Percentiles rank a stretch among this genome's conserved stretches.
Evolutionary conservation across 768 basidiomycete genomes (phyloP).

Genomic region (Auricularia heimuer): DNA sequence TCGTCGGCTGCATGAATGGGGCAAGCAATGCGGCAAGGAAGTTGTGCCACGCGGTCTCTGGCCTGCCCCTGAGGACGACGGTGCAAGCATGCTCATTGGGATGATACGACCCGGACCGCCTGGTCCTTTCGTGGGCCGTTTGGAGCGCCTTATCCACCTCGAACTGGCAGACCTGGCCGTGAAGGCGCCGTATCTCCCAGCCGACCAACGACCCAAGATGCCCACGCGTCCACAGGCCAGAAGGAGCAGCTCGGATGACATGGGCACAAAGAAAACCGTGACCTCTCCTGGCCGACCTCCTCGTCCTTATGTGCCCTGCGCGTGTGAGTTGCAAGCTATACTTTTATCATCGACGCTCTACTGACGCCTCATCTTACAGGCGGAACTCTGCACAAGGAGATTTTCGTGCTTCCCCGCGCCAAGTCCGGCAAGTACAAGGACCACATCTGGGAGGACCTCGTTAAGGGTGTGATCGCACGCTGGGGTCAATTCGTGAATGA

Average conservation of each 20-base stretch:
- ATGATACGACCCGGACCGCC: slow-evolving; percentile 51
- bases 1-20: slow-evolving; percentile 70
- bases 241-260: slow-evolving; percentile 5
- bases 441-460: slow-evolving; percentile 64
- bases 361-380: slow-evolving; percentile 24
- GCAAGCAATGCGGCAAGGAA: slow-evolving; percentile 68
- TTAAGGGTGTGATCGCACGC: slow-evolving; percentile 65
- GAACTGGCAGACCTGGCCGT: slow-evolving; percentile 63
- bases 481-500: slow-evolving; percentile 60
- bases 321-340: slow-evolving; percentile 25
- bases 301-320: slow-evolving; percentile 35
- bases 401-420: slow-evolving; percentile 61
- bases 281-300: slow-evolving; percentile 15
- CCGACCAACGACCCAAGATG: slow-evolving; percentile 6
- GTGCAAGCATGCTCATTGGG: slow-evolving; percentile 49
- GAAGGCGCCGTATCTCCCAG: slow-evolving; percentile 46
- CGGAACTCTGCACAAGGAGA: slow-evolving; percentile 60
- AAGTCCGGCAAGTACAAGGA: slow-evolving; percentile 43
- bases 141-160: slow-evolving; percentile 72
- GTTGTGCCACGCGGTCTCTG: slow-evolving; percentile 67
- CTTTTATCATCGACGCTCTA: slow-evolving; percentile 2
- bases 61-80: slow-evolving; percentile 38
- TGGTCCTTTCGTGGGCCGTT: slow-evolving; percentile 58
- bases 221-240: slow-evolving; percentile 6
- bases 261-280: slow-evolving; percentile 8